phyloP scores from a whole-genome alignment of 768 basidiomycete genomes.

The Gyrodon lividus region DNA sequence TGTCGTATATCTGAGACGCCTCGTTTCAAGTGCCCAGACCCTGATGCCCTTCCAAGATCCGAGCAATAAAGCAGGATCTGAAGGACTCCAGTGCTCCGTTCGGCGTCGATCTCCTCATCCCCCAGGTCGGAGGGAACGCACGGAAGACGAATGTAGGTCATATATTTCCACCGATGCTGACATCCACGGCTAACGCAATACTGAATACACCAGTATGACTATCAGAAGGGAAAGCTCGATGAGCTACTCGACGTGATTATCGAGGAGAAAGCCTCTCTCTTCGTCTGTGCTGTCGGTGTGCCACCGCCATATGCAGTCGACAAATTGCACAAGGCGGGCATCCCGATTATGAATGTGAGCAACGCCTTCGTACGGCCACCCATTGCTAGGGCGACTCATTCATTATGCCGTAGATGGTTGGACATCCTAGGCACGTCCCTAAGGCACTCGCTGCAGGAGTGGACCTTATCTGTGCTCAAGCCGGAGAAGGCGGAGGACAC shows the following conservation, averaged over 20 bases:
- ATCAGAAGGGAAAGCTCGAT: conserved; percentile 82
- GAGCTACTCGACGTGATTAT: conserved; percentile 90
- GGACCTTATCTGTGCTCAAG: conserved; percentile 93
- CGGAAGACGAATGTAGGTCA: conserved; percentile 81
- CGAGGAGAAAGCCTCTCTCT: conserved; percentile 83
- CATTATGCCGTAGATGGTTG: conserved; percentile 62
- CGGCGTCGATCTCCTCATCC: conserved; percentile 88
- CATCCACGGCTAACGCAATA: background rate
- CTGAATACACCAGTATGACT: conserved; percentile 61
- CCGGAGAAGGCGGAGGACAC: conserved; percentile 87
- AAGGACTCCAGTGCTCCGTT: conserved; percentile 78
- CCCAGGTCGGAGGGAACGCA: conserved; percentile 82
- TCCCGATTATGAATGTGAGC: conserved; percentile 81
- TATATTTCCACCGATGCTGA: background rate
- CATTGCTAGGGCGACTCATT: background rate
- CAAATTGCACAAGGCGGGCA: conserved; percentile 77
- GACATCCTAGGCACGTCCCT: conserved; percentile 86
- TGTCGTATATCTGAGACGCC: conserved; percentile 10
- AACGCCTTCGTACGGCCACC: background rate
- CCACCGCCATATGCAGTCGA: conserved; percentile 82
- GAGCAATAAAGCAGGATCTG: conserved; percentile 68
- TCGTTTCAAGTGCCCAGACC: conserved; percentile 9
- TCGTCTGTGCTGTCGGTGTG: conserved; percentile 89
- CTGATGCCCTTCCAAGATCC: conserved; percentile 48
- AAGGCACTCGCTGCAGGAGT: conserved; percentile 84